Percentiles rank a stretch among this genome's conserved stretches.
Conservation (phyloP, 2,329 filamentous ascomycete species). For the Fusarium guadeloupense region DNA sequence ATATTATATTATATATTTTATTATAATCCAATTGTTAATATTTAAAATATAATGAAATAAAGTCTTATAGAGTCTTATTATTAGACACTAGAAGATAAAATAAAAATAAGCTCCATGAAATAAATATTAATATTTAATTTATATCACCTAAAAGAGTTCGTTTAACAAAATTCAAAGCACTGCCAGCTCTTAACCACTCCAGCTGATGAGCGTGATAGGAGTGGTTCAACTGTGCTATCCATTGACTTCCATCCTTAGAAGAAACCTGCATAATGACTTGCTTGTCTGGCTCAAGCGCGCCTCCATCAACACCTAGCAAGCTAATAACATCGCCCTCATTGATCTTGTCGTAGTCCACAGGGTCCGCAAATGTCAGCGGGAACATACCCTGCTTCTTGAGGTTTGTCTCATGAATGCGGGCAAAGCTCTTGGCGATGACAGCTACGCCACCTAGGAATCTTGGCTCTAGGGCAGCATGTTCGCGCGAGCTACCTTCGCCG, state of each 20-base stretch:
- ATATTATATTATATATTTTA: too few relatives aligned
- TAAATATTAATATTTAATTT: too few relatives aligned
- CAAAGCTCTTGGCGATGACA: slow-evolving; percentile 83
- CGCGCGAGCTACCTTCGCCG: slow-evolving; percentile 85
- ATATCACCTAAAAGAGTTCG: not conserved
- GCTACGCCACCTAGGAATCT: slow-evolving; percentile 84
- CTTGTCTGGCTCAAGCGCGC: slow-evolving; percentile 2
- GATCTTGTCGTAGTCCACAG: slow-evolving; percentile 82
- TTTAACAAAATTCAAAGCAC: slow-evolving; percentile 25
- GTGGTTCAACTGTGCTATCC: slow-evolving; percentile 21
- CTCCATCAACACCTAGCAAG: slow-evolving; percentile 12
- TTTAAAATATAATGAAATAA: too few relatives aligned
- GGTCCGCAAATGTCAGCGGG: slow-evolving; percentile 73
- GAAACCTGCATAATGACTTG: slow-evolving; percentile 20
- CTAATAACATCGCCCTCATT: slow-evolving; percentile 16
- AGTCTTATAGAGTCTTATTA: too few relatives aligned
- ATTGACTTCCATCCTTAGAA: not conserved
- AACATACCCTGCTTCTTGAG: slow-evolving; percentile 79
- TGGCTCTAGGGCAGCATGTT: slow-evolving; percentile 88
- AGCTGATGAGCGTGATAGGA: slow-evolving; percentile 22
- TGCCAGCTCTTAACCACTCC: slow-evolving; percentile 19
- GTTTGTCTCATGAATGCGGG: slow-evolving; percentile 92
- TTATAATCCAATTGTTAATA: too few relatives aligned
- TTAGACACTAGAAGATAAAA: too few relatives aligned
- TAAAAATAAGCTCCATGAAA: too few relatives aligned